Base-by-base conservation (phyloP, 1,284 basidiomycete genomes). In the Pisolithus thermaeus region DNA sequence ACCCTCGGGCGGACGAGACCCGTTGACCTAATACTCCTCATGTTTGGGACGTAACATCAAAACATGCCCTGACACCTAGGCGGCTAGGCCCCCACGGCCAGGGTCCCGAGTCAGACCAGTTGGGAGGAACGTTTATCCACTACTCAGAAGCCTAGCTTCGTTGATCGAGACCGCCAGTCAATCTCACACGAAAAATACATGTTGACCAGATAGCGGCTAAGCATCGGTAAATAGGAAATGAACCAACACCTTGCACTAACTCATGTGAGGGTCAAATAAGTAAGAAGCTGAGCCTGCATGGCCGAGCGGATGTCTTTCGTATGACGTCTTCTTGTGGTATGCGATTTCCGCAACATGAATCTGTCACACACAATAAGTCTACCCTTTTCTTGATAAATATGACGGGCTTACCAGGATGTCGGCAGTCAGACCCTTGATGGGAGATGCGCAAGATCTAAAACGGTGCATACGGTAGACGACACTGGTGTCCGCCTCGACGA, bases 341-440 rank as follows among this genome's bases (percentile, higher is more conserved):
- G 80, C 84, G 28, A 87, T 70, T 35, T 77, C 66, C 0, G 84
- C 83, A 0, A 76, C 73, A 47, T 72, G 69, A 46, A 89, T 87
- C 79, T 89, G 61, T 12, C 28, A 25, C 1, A 3, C 30, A 8
- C 2, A 18, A 16, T 12, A 46, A 35, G 32, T 48, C 32, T 16
- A 27, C 12, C n/a, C 11, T 12, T 6, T 7, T 16, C 8, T 39
- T 18, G 2, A 25, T 12, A 39, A 25, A 47, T 7, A 5, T 25
- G 28, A n/a, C 1, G 22, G 5, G 53, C 82, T 58, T 59, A 91
- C 87, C 49, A 91, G 69, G 16, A 94, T 86, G 57, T 93, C 89
- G 1, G 90, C 76, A 0, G 90, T 92, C 2, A 93, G 69, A 0
- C 91, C 91, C 62, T 90, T 90, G 57, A 93, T 77, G 0, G 90